Conservation (phyloP, 306 rosid genomes). For the Prosopis cineraria region DNA sequence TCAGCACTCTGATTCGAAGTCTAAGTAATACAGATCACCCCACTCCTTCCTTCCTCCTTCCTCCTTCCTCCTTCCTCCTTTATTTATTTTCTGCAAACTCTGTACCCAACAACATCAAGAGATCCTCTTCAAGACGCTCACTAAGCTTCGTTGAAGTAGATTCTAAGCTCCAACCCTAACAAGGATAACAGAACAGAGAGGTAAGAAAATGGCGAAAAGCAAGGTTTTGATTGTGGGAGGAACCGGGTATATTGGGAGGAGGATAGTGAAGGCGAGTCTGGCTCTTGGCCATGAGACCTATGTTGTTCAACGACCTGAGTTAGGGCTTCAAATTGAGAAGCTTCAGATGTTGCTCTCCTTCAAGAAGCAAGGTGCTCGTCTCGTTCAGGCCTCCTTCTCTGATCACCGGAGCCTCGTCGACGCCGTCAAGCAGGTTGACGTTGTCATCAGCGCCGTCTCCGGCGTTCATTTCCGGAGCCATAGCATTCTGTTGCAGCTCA, state of each 20-base stretch:
- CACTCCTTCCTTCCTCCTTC: not conserved
- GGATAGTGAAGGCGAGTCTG: conserved; percentile 71
- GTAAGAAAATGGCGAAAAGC: conserved; percentile 49
- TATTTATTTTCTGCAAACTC: not conserved
- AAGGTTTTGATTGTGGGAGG: conserved; percentile 88
- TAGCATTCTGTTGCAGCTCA: conserved; percentile 69
- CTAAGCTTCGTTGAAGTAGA: not conserved
- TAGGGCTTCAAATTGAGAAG: conserved; percentile 72
- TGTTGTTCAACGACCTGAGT: conserved; percentile 69
- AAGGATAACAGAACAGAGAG: not conserved
- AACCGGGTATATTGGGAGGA: conserved; percentile 74
- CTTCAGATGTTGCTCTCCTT: conserved; percentile 62
- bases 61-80: no score
- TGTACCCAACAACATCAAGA: not conserved
- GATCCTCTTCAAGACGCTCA: not conserved
- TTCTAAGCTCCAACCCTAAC: not conserved
- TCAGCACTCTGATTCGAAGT: not conserved
- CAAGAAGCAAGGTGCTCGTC: conserved; percentile 72
- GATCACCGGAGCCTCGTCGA: conserved; percentile 68
- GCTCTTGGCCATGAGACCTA: conserved; percentile 70
- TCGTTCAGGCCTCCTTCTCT: conserved; percentile 66
- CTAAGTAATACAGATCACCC: not conserved
- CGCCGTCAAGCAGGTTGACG: conserved; percentile 71
- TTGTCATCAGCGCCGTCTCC: conserved; percentile 77
- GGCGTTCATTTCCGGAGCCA: conserved; percentile 80